Evolutionary conservation across 2,329 filamentous ascomycete species (phyloP).

Genomic region (Coniochaeta hoffmannii): DNA sequence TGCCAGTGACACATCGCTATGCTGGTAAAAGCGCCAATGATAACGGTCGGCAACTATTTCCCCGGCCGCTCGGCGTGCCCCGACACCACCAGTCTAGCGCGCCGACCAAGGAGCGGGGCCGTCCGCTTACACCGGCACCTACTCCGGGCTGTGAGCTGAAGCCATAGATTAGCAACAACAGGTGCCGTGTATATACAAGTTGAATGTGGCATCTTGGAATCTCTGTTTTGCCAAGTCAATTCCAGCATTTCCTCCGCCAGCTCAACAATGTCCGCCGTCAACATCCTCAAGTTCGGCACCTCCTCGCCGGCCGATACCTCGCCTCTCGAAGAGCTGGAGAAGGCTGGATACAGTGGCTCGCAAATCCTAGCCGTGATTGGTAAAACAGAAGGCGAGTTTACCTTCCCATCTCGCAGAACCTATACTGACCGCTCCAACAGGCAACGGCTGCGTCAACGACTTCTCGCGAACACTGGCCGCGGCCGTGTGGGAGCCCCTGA

Average conservation of each 20-base stretch:
- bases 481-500: constrained; percentile 21
- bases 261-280: constrained; percentile 17
- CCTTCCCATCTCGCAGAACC: neutral
- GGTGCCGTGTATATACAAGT: too few relatives aligned
- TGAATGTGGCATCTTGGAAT: too few relatives aligned
- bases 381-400: constrained; percentile 19
- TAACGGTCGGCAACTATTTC: neutral
- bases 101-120: neutral
- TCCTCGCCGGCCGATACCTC: constrained; percentile 21
- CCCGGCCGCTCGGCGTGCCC: neutral
- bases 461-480: constrained; percentile 23
- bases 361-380: constrained; percentile 22
- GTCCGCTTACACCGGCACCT: neutral
- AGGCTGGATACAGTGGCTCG: constrained; percentile 18
- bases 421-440: constrained; percentile 6
- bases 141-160: neutral
- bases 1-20: neutral
- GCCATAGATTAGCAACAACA: too few relatives aligned
- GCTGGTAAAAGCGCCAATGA: neutral
- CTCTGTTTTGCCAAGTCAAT: too few relatives aligned
- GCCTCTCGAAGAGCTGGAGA: constrained; percentile 16
- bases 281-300: constrained; percentile 22
- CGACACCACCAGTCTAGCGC: neutral
- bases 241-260: too few relatives aligned
- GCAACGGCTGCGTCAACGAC: constrained; percentile 27